These are phyloP conservation scores for Coemansia sp. DNA, from an alignment of 192 early-diverging fungal species.

Conservation along the genomic window DNA sequence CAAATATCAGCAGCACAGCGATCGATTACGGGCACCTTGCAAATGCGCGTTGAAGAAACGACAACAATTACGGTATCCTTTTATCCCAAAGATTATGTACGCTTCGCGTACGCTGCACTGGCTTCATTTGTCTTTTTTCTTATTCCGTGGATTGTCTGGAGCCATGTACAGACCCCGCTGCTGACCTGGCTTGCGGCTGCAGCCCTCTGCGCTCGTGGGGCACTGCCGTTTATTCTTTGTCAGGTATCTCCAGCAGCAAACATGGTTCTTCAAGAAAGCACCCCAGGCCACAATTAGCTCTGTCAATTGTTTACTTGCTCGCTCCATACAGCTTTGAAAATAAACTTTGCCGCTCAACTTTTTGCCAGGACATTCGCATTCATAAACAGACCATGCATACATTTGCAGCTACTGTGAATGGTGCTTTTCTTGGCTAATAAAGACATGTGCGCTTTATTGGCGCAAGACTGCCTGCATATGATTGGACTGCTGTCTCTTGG, in stretches of 20 bases:
- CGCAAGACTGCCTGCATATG: background rate
- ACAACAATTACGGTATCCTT: background rate
- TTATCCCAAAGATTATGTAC: background rate
- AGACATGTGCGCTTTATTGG: background rate
- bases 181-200: background rate
- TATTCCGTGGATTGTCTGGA: background rate
- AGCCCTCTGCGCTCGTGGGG: background rate
- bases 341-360: background rate
- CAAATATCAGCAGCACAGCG: background rate
- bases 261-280: background rate
- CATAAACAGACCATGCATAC: background rate
- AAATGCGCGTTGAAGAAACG: background rate
- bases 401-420: background rate
- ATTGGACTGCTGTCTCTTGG: background rate
- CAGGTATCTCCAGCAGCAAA: background rate
- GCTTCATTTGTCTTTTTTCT: background rate
- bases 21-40: background rate
- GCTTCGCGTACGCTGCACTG: background rate
- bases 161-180: background rate
- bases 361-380: background rate
- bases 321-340: background rate
- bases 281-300: background rate
- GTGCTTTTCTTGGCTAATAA: background rate
- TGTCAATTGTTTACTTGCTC: background rate
- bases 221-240: background rate